These are phyloP conservation scores for Candida silvicultrix DNA, from an alignment of 805 yeast genomes.

Conservation along the genomic window DNA sequence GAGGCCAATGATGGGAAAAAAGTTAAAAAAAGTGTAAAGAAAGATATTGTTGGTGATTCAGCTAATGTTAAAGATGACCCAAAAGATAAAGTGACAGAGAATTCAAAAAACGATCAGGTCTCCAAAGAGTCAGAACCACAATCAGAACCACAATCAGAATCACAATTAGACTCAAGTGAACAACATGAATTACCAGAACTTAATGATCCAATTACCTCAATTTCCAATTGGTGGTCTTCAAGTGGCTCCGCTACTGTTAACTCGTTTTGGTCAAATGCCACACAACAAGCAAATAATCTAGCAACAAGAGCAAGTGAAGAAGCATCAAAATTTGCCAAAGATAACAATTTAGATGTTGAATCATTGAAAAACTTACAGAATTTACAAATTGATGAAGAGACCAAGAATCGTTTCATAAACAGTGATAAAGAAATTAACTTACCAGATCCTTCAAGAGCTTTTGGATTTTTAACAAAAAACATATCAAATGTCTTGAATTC, in stretches of 20 bases:
- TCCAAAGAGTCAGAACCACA: no score
- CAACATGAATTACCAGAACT: conserved; percentile 16
- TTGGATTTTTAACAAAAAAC: conserved; percentile 21
- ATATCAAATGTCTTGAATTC: conserved; percentile 32
- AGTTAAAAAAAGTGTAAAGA: conserved; percentile 4
- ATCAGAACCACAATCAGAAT: no score
- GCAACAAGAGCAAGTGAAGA: conserved; percentile 31
- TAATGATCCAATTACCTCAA: conserved; percentile 57
- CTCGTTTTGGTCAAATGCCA: conserved; percentile 63
- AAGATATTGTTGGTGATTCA: no score
- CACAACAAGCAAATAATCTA: conserved; percentile 37
- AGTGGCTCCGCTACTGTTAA: conserved; percentile 63
- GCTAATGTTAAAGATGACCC: conserved; percentile 11
- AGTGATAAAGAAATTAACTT: conserved; percentile 21
- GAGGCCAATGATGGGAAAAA: conserved; percentile 30
- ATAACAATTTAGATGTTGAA: conserved; percentile 21
- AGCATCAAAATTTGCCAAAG: conserved; percentile 24
- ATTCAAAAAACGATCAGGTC: no score
- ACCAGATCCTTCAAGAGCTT: conserved; percentile 14
- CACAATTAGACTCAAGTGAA: not conserved
- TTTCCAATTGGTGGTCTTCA: conserved; percentile 70
- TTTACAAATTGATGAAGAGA: conserved; percentile 22
- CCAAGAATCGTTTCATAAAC: conserved; percentile 26
- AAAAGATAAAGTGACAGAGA: conserved; percentile 3
- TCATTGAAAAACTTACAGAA: conserved; percentile 11